Evolutionary conservation across 768 basidiomycete genomes (phyloP).

Genomic region (Boletus rufocinnamomeus): DNA sequence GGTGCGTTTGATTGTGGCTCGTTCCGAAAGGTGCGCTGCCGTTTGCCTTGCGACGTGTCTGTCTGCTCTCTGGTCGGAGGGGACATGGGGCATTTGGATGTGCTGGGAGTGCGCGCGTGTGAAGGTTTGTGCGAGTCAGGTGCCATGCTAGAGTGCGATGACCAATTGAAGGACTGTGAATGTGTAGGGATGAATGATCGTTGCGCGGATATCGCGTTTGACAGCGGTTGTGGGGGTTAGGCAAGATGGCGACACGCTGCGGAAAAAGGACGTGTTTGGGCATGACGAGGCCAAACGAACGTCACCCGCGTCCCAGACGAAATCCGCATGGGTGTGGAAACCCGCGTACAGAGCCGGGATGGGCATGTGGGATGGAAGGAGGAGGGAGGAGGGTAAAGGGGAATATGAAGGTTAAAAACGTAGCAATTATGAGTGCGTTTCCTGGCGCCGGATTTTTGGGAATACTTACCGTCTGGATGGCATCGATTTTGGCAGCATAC

Average conservation of each 20-base stretch:
- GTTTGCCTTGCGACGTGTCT: neutral
- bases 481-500: neutral
- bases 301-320: neutral
- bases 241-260: neutral
- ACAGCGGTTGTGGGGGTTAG: too few relatives aligned
- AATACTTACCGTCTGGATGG: too few relatives aligned
- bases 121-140: too few relatives aligned
- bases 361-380: too few relatives aligned
- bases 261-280: neutral
- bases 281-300: neutral
- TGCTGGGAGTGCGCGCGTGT: neutral
- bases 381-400: too few relatives aligned
- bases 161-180: too few relatives aligned
- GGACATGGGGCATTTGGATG: neutral
- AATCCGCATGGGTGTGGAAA: neutral
- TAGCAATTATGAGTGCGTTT: too few relatives aligned
- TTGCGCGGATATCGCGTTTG: too few relatives aligned
- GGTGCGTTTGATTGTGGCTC: neutral
- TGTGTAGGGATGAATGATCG: too few relatives aligned
- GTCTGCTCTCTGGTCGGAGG: neutral
- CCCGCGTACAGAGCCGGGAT: neutral
- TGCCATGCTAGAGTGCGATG: too few relatives aligned
- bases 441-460: too few relatives aligned
- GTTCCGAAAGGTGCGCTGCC: neutral
- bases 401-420: too few relatives aligned